These are phyloP conservation scores for Diaporthe capsici DNA, from an alignment of 2,329 filamentous ascomycete genomes.

Conservation along the genomic window DNA sequence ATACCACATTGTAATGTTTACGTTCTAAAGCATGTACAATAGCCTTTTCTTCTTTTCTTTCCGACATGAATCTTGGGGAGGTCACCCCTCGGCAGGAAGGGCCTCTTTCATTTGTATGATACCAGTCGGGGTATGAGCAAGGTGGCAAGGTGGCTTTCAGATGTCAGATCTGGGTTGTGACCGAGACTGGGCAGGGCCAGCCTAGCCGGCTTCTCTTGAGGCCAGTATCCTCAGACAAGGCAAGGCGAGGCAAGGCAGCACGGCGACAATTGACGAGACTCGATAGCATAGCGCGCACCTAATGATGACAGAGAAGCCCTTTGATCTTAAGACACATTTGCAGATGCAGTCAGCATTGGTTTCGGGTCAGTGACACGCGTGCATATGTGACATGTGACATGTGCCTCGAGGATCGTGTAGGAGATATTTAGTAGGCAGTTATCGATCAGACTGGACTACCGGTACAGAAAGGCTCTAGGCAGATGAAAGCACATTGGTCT, in stretches of 20 bases:
- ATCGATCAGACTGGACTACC: not conserved
- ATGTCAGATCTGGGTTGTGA: not conserved
- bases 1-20: constrained; percentile 42
- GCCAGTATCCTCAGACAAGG: not conserved
- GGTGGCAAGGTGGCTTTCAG: not conserved
- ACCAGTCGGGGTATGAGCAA: not conserved
- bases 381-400: not conserved
- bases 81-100: not conserved
- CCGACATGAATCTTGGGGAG: not conserved
- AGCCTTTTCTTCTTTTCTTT: constrained; percentile 15
- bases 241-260: not conserved
- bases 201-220: not conserved
- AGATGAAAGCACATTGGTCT: too few species aligned
- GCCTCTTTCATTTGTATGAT: constrained; percentile 13
- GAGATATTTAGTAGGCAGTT: not conserved
- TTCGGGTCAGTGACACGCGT: not conserved
- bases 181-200: not conserved
- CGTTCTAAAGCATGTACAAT: constrained; percentile 31
- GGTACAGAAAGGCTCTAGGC: too few species aligned
- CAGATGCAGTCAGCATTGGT: not conserved
- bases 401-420: not conserved
- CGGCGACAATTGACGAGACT: not conserved
- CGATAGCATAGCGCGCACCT: not conserved
- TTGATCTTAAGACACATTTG: not conserved
- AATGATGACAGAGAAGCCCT: not conserved